A percentile compares a stretch with the other conserved stretches of the same genome.
phyloP scores from a whole-genome alignment of 2,329 filamentous ascomycete species.

The Onygena corvina region DNA sequence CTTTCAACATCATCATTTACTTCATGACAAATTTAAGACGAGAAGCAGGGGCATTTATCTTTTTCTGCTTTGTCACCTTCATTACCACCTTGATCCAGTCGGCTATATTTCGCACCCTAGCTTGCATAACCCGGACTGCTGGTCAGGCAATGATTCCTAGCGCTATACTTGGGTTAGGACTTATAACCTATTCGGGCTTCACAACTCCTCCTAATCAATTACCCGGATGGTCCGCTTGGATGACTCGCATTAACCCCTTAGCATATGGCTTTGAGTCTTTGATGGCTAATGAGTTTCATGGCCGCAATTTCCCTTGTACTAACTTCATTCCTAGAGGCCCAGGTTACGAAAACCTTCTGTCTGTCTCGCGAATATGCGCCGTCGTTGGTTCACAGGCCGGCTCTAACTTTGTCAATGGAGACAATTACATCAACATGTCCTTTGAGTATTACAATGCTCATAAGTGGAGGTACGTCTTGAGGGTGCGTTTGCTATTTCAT shows the following conservation, averaged over 20 bases:
- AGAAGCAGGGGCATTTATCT: slow-evolving; percentile 66
- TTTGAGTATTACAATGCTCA: slow-evolving; percentile 48
- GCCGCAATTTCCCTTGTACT: slow-evolving; percentile 45
- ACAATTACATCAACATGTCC: slow-evolving; percentile 42
- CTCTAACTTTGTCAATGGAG: slow-evolving; percentile 43
- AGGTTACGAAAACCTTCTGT: slow-evolving; percentile 26
- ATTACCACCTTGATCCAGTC: slow-evolving; percentile 64
- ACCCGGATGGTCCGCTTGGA: slow-evolving; percentile 77
- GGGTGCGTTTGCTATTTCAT: not conserved
- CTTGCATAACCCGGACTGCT: slow-evolving; percentile 66
- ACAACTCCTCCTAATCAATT: slow-evolving; percentile 42
- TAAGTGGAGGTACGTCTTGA: slow-evolving; percentile 41
- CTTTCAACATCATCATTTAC: slow-evolving; percentile 71
- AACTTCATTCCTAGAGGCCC: slow-evolving; percentile 33
- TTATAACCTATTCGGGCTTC: slow-evolving; percentile 42
- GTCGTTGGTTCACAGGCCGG: slow-evolving; percentile 47
- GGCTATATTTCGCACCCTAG: slow-evolving; percentile 73
- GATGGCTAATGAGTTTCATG: slow-evolving; percentile 71
- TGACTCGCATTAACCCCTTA: slow-evolving; percentile 68
- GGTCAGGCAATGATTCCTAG: slow-evolving; percentile 49
- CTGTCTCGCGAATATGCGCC: slow-evolving; percentile 43
- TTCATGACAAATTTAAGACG: slow-evolving; percentile 75
- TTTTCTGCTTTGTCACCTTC: slow-evolving; percentile 68
- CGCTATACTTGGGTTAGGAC: slow-evolving; percentile 36
- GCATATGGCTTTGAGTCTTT: slow-evolving; percentile 69